These are phyloP conservation scores for Cytospora schulzeri DNA, from an alignment of 2,329 filamentous ascomycete genomes.

Conservation along the genomic window DNA sequence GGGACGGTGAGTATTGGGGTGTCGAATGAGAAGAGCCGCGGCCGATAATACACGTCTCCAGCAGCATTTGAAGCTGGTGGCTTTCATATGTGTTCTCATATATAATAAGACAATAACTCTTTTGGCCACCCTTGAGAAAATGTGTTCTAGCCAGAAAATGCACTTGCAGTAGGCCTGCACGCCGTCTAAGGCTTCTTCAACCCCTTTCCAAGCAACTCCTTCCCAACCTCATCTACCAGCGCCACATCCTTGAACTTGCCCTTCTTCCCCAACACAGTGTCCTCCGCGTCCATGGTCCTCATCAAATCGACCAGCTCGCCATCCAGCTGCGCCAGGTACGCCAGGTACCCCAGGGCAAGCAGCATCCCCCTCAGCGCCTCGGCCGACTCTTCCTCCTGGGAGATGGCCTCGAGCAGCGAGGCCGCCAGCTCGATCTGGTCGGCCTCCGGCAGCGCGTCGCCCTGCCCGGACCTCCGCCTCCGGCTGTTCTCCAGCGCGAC, in stretches of 20 bases:
- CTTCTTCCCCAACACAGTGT: conserved; percentile 62
- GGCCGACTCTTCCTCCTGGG: conserved; percentile 58
- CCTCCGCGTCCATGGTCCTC: conserved; percentile 72
- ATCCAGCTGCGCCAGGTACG: conserved; percentile 68
- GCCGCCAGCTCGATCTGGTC: conserved; percentile 83
- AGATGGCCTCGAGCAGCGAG: conserved; percentile 73
- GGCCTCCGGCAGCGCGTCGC: conserved; percentile 63
- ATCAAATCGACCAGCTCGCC: conserved; percentile 82
- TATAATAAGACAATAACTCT: too few relatives aligned
- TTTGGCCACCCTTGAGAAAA: too few relatives aligned
- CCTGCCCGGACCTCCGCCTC: conserved; percentile 58
- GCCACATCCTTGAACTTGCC: conserved; percentile 58
- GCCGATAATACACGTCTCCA: too few relatives aligned
- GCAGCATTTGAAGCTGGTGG: too few relatives aligned
- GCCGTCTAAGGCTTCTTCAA: conserved; percentile 39
- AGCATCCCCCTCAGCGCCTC: conserved; percentile 80
- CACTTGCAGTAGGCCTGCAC: neutral
- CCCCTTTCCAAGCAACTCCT: conserved; percentile 54
- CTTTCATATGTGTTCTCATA: too few relatives aligned
- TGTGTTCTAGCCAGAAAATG: neutral
- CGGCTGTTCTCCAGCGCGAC: conserved; percentile 71
- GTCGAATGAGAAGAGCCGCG: too few relatives aligned
- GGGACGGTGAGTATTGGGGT: too few relatives aligned
- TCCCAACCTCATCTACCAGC: conserved; percentile 58
- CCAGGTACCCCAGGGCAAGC: conserved; percentile 73